Conservation (phyloP, 169 alveolate genomes). For the Cryptosporidium tyzzeri region DNA sequence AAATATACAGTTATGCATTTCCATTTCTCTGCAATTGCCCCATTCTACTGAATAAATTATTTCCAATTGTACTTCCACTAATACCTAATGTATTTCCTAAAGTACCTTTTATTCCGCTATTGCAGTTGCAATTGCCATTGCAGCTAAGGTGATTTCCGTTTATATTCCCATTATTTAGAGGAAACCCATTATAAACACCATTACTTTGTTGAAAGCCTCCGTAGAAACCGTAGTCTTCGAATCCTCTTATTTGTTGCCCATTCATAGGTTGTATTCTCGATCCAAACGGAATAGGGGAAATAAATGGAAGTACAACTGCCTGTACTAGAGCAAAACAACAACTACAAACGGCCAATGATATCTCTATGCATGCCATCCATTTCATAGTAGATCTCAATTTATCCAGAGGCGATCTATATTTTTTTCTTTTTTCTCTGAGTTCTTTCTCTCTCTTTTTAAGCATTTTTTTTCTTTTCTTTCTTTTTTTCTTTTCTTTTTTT, state of each 20-base stretch:
- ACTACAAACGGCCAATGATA: conserved; percentile 50
- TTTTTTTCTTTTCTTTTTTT: conserved; percentile 20
- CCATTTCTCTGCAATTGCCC: not conserved
- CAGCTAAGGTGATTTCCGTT: not conserved
- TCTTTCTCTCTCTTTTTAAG: conserved; percentile 28
- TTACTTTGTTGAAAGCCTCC: not conserved
- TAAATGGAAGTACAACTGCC: conserved; percentile 31
- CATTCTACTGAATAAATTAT: not conserved
- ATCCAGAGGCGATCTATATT: conserved; percentile 25
- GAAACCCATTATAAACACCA: not conserved
- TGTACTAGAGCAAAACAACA: conserved; percentile 50
- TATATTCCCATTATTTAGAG: not conserved
- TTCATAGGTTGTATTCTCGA: conserved; percentile 40
- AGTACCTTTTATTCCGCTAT: not conserved
- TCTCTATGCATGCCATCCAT: conserved; percentile 68
- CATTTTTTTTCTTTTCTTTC: conserved; percentile 30
- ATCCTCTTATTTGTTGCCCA: conserved; percentile 35
- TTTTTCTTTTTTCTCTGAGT: conserved; percentile 24
- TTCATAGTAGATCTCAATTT: conserved; percentile 43
- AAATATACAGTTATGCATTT: not conserved
- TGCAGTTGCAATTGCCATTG: not conserved
- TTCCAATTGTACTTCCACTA: not conserved
- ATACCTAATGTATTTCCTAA: not conserved
- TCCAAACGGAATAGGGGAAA: conserved; percentile 64
- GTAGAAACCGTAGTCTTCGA: conserved; percentile 45